Conservation (phyloP, 106 monocot genomes). For the Dendrobium officinale region DNA sequence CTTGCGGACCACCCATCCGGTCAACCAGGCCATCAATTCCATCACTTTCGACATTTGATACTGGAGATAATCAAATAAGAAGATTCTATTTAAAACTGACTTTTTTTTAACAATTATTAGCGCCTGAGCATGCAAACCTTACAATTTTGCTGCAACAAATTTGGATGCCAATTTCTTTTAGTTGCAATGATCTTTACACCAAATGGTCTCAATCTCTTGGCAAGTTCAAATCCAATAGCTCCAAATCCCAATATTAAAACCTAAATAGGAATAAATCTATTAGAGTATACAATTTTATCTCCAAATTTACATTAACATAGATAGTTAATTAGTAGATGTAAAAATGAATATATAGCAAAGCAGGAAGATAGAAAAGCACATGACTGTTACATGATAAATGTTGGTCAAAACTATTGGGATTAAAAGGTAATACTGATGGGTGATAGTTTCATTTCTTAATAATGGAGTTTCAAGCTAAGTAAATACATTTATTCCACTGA, state of each 20-base stretch:
- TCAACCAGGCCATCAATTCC: conserved; percentile 48
- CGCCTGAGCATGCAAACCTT: background rate
- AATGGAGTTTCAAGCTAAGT: too few relatives aligned
- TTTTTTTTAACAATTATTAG: background rate
- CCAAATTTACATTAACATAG: background rate
- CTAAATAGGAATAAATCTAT: conserved; percentile 18
- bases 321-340: background rate
- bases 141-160: conserved; percentile 18
- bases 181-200: conserved; percentile 88
- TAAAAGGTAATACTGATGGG: background rate
- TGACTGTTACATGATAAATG: background rate
- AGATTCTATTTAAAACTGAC: background rate
- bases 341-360: background rate
- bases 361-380: background rate
- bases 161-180: conserved; percentile 63
- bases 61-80: conserved; percentile 3
- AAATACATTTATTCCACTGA: too few relatives aligned
- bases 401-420: background rate
- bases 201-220: conserved; percentile 73
- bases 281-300: background rate
- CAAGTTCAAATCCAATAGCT: conserved; percentile 77
- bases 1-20: conserved; percentile 62
- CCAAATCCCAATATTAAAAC: conserved; percentile 87
- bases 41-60: conserved; percentile 17
- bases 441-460: too few relatives aligned